A percentile compares a stretch with the other conserved stretches of the same genome.
phyloP scores from a whole-genome alignment of 2,329 filamentous ascomycete genomes.

The Aspergillus sergii region DNA sequence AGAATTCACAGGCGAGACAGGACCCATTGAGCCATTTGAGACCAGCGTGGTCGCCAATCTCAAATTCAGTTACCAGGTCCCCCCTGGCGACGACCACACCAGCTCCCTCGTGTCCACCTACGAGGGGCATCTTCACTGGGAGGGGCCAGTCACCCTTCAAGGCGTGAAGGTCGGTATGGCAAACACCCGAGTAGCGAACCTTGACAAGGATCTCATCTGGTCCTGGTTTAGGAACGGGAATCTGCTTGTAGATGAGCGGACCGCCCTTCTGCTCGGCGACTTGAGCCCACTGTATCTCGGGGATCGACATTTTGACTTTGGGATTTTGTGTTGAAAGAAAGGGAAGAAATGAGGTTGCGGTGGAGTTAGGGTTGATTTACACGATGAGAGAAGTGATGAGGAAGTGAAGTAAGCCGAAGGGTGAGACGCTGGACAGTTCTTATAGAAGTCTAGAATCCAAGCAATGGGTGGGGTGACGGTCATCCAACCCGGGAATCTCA shows the following conservation, averaged over 20 bases:
- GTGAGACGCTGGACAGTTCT: conserved; percentile 7
- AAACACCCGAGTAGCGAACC: conserved; percentile 87
- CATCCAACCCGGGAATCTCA: background rate
- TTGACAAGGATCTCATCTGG: conserved; percentile 91
- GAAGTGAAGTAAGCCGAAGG: background rate
- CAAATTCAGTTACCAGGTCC: conserved; percentile 72
- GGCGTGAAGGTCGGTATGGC: conserved; percentile 83
- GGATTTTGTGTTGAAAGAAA: background rate
- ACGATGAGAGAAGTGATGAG: background rate
- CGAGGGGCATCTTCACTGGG: conserved; percentile 76
- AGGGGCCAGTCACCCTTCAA: conserved; percentile 91
- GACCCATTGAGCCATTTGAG: conserved; percentile 92
- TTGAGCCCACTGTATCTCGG: conserved; percentile 86
- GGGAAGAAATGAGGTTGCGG: background rate
- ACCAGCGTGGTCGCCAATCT: conserved; percentile 83
- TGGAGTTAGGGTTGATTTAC: background rate
- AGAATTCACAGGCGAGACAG: conserved; percentile 82
- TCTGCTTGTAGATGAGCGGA: conserved; percentile 59
- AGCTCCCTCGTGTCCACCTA: conserved; percentile 79
- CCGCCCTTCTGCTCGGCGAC: conserved; percentile 81
- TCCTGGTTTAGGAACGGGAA: conserved; percentile 77
- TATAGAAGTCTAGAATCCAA: conserved; percentile 6
- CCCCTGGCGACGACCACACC: conserved; percentile 82
- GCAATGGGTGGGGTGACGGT: conserved; percentile 6
- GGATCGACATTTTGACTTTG: conserved; percentile 55